Conservation (phyloP, 352 stramenopile genomes). For the Globisporangium radiosum region DNA sequence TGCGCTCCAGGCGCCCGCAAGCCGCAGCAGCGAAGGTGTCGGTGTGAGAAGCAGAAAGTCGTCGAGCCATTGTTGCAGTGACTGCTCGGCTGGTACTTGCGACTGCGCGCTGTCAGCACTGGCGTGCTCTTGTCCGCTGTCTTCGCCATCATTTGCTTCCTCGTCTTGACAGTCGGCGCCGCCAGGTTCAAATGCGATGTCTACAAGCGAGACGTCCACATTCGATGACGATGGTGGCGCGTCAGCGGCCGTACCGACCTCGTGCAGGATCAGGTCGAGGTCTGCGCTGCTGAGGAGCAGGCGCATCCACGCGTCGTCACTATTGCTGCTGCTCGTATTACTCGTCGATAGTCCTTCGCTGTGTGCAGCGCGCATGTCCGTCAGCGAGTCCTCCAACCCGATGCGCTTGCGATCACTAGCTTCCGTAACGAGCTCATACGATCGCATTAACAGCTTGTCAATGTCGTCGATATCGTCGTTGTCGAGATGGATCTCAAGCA, state of each 20-base stretch:
- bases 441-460: too few species aligned
- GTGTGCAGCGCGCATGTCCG: neutral
- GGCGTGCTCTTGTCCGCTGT: neutral
- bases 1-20: neutral
- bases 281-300: conserved; percentile 4
- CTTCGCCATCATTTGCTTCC: neutral
- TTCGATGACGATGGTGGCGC: neutral
- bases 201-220: conserved; percentile 6
- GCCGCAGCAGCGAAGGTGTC: neutral
- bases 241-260: conserved; percentile 3
- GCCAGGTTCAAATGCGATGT: neutral
- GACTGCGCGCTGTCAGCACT: neutral
- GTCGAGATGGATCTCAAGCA: conserved; percentile 30
- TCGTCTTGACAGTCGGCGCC: neutral
- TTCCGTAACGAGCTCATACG: too few species aligned
- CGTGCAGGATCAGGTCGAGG: conserved; percentile 2
- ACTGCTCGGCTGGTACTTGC: neutral
- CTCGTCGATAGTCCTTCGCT: neutral
- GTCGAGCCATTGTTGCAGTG: neutral
- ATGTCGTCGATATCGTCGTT: neutral
- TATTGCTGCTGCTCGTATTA: neutral
- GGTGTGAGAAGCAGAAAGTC: neutral
- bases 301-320: neutral
- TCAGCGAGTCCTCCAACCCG: neutral
- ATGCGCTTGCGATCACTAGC: too few species aligned